Percentiles rank a stretch among this genome's conserved stretches.
These are phyloP conservation scores for Boletus tylopilopsis DNA, from an alignment of 768 basidiomycete genomes.

Conservation along the genomic window DNA sequence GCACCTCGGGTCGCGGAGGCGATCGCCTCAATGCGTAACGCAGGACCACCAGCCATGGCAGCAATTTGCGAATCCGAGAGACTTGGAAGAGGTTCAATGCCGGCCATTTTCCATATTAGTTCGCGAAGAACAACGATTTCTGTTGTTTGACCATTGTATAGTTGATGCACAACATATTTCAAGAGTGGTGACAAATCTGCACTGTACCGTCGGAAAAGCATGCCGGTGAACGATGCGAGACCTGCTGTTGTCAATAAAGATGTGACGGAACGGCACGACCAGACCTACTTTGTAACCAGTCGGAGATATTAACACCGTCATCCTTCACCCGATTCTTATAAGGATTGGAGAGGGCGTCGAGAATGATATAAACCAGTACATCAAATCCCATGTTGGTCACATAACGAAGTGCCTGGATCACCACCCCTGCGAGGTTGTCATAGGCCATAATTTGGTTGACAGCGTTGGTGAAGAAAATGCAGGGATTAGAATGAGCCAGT, in stretches of 20 bases:
- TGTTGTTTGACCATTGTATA: conserved; percentile 76
- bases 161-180: conserved; percentile 88
- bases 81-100: conserved; percentile 86
- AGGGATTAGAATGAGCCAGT: conserved; percentile 91
- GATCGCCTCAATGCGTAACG: conserved; percentile 82
- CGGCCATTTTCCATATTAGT: conserved; percentile 93
- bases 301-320: conserved; percentile 85
- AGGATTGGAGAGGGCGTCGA: conserved; percentile 85
- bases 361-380: conserved; percentile 80
- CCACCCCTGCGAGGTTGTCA: conserved; percentile 86
- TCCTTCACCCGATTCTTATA: conserved; percentile 80
- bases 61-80: conserved; percentile 83
- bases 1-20: conserved; percentile 78
- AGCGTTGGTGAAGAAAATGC: conserved; percentile 83
- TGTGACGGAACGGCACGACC: neutral
- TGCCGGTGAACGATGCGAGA: conserved; percentile 89
- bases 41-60: conserved; percentile 89
- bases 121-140: conserved; percentile 92
- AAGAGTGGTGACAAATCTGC: conserved; percentile 82
- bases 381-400: conserved; percentile 94
- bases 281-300: conserved; percentile 87
- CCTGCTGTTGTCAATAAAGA: conserved; percentile 45
- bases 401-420: conserved; percentile 85
- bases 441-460: conserved; percentile 96
- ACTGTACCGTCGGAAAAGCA: conserved; percentile 83